These are phyloP conservation scores for Calcarisporium arbuscula DNA, from an alignment of 2,329 filamentous ascomycete genomes.

Conservation along the genomic window DNA sequence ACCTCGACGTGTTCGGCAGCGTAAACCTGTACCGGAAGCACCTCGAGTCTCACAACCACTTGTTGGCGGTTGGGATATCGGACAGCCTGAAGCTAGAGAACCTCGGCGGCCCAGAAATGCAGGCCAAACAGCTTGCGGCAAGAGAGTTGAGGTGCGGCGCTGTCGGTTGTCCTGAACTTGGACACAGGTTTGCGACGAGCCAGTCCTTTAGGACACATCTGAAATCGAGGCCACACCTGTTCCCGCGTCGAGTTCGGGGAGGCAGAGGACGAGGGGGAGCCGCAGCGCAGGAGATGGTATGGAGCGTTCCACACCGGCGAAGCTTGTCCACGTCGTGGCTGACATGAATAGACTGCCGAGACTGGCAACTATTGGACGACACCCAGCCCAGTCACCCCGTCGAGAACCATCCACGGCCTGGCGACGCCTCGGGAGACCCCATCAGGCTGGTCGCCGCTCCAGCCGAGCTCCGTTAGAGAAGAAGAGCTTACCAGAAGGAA, in stretches of 20 bases:
- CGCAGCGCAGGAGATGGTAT: not conserved
- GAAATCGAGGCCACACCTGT: not conserved
- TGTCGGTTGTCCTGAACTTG: constrained; percentile 8
- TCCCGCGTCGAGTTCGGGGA: not conserved
- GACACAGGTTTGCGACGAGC: constrained; percentile 4
- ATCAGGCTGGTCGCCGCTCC: too few relatives aligned
- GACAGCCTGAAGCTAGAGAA: constrained; percentile 3
- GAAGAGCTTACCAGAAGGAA: constrained; percentile 4
- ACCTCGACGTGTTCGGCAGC: constrained; percentile 6
- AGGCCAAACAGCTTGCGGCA: constrained; percentile 14
- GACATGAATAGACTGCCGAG: too few relatives aligned
- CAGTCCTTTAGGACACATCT: constrained; percentile 4
- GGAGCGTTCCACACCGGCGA: not conserved
- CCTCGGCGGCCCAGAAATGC: not conserved
- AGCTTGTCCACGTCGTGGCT: not conserved
- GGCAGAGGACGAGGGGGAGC: constrained; percentile 1
- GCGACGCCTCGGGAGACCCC: too few relatives aligned
- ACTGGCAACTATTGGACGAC: too few relatives aligned
- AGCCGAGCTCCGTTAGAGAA: too few relatives aligned
- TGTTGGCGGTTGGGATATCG: constrained; percentile 7
- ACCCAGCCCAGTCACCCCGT: too few relatives aligned
- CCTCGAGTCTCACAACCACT: constrained; percentile 5
- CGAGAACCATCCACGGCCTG: too few relatives aligned
- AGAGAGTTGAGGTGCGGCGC: constrained; percentile 12
- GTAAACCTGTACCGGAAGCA: constrained; percentile 12